Evolutionary conservation across 495 filamentous ascomycete genomes (phyloP).

Genomic region (Penicillium verhagenii): DNA sequence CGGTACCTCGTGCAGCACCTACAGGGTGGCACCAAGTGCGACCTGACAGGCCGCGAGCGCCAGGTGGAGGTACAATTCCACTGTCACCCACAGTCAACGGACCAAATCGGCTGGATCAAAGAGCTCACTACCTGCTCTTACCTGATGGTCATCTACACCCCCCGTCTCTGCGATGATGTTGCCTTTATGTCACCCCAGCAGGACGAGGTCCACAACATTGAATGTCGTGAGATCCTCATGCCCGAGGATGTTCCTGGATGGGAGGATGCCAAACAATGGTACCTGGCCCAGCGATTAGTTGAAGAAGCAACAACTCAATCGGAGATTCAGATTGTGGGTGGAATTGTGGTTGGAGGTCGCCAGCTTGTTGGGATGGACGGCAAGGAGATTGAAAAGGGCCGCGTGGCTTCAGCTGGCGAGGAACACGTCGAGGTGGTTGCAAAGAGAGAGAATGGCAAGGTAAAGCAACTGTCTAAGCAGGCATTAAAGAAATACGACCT

Average conservation of each 20-base stretch:
- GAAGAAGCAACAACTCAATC: slow-evolving; percentile 24
- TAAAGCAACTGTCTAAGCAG: slow-evolving; percentile 53
- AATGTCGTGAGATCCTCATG: slow-evolving; percentile 68
- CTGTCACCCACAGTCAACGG: slow-evolving; percentile 76
- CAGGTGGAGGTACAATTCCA: slow-evolving; percentile 92
- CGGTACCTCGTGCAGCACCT: slow-evolving; percentile 90
- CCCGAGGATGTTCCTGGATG: slow-evolving; percentile 58
- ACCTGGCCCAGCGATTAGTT: slow-evolving; percentile 36
- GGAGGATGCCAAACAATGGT: slow-evolving; percentile 51
- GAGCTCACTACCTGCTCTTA: slow-evolving; percentile 93
- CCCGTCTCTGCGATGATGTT: slow-evolving; percentile 86
- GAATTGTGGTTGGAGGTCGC: slow-evolving; percentile 59
- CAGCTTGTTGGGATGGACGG: slow-evolving; percentile 56
- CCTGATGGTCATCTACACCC: slow-evolving; percentile 91
- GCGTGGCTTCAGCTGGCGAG: slow-evolving; percentile 38
- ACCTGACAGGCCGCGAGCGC: slow-evolving; percentile 81
- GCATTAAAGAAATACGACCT: slow-evolving; percentile 68
- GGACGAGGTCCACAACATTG: slow-evolving; percentile 72
- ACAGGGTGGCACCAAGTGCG: slow-evolving; percentile 82
- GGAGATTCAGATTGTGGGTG: slow-evolving; percentile 52
- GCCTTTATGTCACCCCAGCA: slow-evolving; percentile 87
- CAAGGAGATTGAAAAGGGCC: slow-evolving; percentile 53
- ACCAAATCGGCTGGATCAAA: slow-evolving; percentile 93
- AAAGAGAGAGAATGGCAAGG: slow-evolving; percentile 55
- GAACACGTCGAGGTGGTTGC: slow-evolving; percentile 52